Conservation (phyloP, 2,329 filamentous ascomycete species). For the Zopfia rhizophila region DNA sequence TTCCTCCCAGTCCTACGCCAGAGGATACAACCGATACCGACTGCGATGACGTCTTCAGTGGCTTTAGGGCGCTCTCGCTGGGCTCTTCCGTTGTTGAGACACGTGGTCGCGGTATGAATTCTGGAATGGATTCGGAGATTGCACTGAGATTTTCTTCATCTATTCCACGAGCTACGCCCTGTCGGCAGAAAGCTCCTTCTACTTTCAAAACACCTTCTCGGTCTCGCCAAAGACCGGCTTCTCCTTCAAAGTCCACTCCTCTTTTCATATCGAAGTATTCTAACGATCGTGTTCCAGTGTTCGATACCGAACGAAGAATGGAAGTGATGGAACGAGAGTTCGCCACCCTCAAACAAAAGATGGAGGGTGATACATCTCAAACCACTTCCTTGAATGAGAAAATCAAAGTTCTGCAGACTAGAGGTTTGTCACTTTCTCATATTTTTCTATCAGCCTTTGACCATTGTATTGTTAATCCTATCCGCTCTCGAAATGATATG, state of each 20-base stretch:
- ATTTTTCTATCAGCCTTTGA: constrained; percentile 10
- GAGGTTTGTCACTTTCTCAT: constrained; percentile 66
- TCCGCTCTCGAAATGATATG: constrained; percentile 25
- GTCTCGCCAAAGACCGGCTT: constrained; percentile 3
- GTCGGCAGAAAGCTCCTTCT: constrained; percentile 24
- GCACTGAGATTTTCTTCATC: constrained; percentile 28
- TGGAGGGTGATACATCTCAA: constrained; percentile 75
- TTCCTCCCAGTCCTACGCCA: constrained; percentile 34
- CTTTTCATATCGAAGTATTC: constrained; percentile 77
- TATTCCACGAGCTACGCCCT: constrained; percentile 38
- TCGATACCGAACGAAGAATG: constrained; percentile 82
- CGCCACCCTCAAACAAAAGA: constrained; percentile 74
- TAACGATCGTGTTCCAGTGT: constrained; percentile 75
- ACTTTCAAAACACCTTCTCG: background rate
- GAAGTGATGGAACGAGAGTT: constrained; percentile 80
- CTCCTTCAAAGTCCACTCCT: constrained; percentile 53
- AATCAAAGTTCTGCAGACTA: constrained; percentile 76
- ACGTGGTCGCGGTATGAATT: constrained; percentile 32
- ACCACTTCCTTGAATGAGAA: constrained; percentile 78
- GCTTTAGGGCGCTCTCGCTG: constrained; percentile 38
- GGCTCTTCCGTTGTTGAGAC: constrained; percentile 30
- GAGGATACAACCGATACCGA: constrained; percentile 43
- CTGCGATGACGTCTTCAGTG: constrained; percentile 37
- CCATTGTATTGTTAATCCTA: constrained; percentile 3
- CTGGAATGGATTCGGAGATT: constrained; percentile 42